Base-by-base conservation (phyloP, 257 asterid genomes). In the Solanum ossicruentum region DNA sequence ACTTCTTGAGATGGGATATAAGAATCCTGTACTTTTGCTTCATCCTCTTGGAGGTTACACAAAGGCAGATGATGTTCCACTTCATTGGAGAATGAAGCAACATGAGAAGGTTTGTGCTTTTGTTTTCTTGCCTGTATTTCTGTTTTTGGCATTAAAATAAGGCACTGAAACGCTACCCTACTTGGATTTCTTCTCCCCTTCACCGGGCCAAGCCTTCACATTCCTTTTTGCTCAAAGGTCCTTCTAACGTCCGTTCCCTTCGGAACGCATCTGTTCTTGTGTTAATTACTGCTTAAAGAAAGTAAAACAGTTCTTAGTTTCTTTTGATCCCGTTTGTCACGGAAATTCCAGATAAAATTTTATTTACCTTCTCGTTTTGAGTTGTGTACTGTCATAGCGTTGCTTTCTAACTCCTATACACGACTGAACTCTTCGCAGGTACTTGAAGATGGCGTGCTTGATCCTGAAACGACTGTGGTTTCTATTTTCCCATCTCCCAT, bases 401-500 rank as follows among this genome's bases (percentile, higher is more conserved):
- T 52, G 20, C 57, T 45, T 10, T 15, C 12, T 10, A 36, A 51
- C 79, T 83, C 56, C 84, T 83, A 39, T 60, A 57, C 10, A 4
- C 21, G 12, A 21, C 3, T 15, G 61, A 1, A 21, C 75, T 45
- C 36, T 17, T 61, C 84, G 32, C 78, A 95, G 99, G 99, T 94
- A 70, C 98, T 95, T 2, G 98, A 94, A 90, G 99, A 93, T 81
- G 97, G 98, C 16, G 94, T 95, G 47, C 92, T 94, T 63, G 99
- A 95, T 89, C 98, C 99, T 6, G 96, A 93, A 86, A 96, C 98
- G 10, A 92, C 99, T 8, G 96, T 96, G 12, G 98, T 96, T n/a
- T 93, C 99, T 32, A 94, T 96, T 90, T 96, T 96, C 89, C 99
- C 99, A 18, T 96, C 99, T 0, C 98, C 99, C 8, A 96, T 96